Percentiles rank a stretch among this genome's conserved stretches.
phyloP scores from a whole-genome alignment of 2,329 filamentous ascomycete species.

The Aspergillus transmontanensis region DNA sequence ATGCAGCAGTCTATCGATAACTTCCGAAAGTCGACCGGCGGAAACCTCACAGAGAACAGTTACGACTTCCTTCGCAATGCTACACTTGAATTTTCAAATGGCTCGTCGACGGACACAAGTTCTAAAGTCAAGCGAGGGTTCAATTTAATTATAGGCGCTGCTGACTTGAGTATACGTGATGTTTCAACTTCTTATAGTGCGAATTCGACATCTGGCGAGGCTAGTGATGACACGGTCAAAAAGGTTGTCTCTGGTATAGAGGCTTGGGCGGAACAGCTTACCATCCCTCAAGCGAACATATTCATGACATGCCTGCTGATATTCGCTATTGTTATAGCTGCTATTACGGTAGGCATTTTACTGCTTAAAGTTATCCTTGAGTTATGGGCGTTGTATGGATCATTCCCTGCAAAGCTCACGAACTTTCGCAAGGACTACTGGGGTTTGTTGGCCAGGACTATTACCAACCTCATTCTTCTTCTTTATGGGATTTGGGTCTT shows the following conservation, averaged over 20 bases:
- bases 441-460: conserved; percentile 84
- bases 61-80: conserved; percentile 73
- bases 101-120: conserved; percentile 52
- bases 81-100: conserved; percentile 71
- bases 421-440: conserved; percentile 96
- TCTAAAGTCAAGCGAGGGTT: conserved; percentile 59
- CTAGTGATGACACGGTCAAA: conserved; percentile 41
- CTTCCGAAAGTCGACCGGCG: conserved; percentile 79
- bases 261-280: conserved; percentile 79
- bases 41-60: conserved; percentile 80
- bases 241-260: conserved; percentile 73
- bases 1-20: conserved; percentile 82
- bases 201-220: conserved; percentile 34
- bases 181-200: conserved; percentile 45
- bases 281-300: conserved; percentile 83
- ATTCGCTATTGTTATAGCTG: conserved; percentile 82
- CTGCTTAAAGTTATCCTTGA: conserved; percentile 91
- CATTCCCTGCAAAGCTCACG: conserved; percentile 75
- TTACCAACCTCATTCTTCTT: conserved; percentile 86
- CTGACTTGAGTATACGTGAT: conserved; percentile 58
- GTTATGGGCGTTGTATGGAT: conserved; percentile 85
- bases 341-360: conserved; percentile 82
- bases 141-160: conserved; percentile 43
- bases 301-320: conserved; percentile 95
- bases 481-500: conserved; percentile 94